phyloP scores from a whole-genome alignment of 345 rosid species.

The Arabis alpina region DNA sequence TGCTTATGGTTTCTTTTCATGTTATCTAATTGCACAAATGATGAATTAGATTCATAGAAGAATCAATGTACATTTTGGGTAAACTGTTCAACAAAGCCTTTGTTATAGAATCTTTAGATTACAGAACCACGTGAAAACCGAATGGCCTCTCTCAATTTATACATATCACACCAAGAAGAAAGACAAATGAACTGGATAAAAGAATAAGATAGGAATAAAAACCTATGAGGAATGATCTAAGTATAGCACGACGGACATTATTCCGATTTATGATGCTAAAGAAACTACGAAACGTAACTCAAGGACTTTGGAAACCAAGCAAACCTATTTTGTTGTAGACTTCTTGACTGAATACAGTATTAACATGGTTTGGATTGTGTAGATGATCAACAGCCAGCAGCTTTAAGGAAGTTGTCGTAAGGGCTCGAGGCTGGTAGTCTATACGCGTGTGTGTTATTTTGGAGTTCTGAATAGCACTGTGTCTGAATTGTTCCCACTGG shows the following conservation, averaged over 20 bases:
- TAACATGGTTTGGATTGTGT: slow-evolving; percentile 2
- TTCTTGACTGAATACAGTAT: slow-evolving; percentile 18
- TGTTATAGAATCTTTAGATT: slow-evolving; percentile 24
- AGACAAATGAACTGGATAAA: slow-evolving; percentile 40
- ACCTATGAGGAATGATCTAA: slow-evolving; percentile 34
- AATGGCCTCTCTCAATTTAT: slow-evolving; percentile 21
- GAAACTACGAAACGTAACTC: slow-evolving; percentile 26
- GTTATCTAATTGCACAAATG: slow-evolving; percentile 1
- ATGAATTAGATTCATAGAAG: slow-evolving; percentile 3
- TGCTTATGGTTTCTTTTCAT: slow-evolving; percentile 8
- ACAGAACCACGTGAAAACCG: slow-evolving; percentile 21
- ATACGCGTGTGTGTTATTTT: slow-evolving; percentile 23
- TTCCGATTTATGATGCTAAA: slow-evolving; percentile 28
- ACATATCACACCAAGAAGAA: slow-evolving; percentile 30
- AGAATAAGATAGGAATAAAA: slow-evolving; percentile 19
- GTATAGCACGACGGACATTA: slow-evolving; percentile 13
- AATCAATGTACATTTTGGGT: slow-evolving; percentile 19
- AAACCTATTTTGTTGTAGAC: slow-evolving; percentile 12
- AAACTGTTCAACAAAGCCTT: slow-evolving; percentile 16
- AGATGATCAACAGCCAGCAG: slow-evolving; percentile 48
- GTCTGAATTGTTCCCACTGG: slow-evolving; percentile 40
- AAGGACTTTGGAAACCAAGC: slow-evolving; percentile 28
- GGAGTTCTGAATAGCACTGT: slow-evolving; percentile 40
- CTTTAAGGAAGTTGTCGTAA: slow-evolving; percentile 47
- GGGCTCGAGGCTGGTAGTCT: slow-evolving; percentile 49